Base-by-base conservation (phyloP, 2,329 filamentous ascomycete genomes). In the Verticillium isaacii region DNA sequence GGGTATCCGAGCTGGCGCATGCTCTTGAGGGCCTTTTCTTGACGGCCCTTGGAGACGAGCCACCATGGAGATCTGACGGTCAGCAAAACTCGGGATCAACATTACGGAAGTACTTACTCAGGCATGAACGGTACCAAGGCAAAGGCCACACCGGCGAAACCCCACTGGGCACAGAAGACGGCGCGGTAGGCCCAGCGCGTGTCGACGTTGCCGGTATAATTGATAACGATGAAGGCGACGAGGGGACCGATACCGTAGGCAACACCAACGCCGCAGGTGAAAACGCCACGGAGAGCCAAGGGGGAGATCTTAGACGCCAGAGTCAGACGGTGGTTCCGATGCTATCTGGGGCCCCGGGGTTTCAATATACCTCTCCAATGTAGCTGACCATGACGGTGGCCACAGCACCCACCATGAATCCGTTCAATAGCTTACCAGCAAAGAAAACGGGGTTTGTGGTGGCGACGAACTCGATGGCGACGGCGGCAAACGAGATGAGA, bases 381-480 rank as follows among this genome's bases (percentile, higher is more conserved):
- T 73, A 73, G 12, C 67, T 68, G n/a, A 72, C 66, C 14, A 68
- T 68, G n/a, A 72, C 68, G 1, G 70, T 67, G 2, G 64, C 66
- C 11, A 71, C 63, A 23, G 68, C 66, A 23, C 71, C 71, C 23
- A 70, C 68, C 1, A 74, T 73, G 60, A 79, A 75, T 0, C 77
- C 77, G 56, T 78, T 78, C 34, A 79, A 62, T 50, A 78, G 74
- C 63, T 79, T 79, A 15, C 76, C 77, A 12, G 69, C 67, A 32
- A 63, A 64, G 45, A 59, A 57, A 12, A 64, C 64, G 23, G 68
- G 70, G 37, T 77, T 78, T 5, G 75, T 71, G 0, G 75, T 77
- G 6, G 75, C 71, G 8, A 76, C 68, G 41, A 78, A 75, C 64
- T 78, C 75, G 67, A 77, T 70, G 6, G 73, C 74, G 52, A 77